These are phyloP conservation scores for Ailanthus altissimus DNA, from an alignment of 345 rosid species.

Conservation along the genomic window DNA sequence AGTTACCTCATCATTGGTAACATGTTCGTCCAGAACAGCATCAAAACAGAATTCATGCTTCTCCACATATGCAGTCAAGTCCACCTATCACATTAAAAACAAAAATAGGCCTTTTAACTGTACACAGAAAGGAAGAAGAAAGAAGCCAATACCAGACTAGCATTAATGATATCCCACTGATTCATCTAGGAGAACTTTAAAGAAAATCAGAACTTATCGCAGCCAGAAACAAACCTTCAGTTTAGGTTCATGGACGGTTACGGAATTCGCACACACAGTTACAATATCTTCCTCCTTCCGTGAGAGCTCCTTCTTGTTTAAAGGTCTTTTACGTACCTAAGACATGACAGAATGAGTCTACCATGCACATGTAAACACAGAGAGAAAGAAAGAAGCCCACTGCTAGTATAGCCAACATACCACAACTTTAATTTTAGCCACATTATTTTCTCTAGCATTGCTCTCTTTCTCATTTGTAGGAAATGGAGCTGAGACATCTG, in stretches of 20 bases:
- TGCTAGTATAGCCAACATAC: constrained; percentile 46
- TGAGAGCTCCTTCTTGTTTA: constrained; percentile 85
- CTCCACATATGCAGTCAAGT: constrained; percentile 97
- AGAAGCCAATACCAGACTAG: neutral
- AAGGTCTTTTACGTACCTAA: constrained; percentile 94
- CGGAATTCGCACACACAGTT: constrained; percentile 62
- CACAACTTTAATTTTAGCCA: constrained; percentile 97
- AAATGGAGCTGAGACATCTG: constrained; percentile 50
- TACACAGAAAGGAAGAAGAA: constrained; percentile 2
- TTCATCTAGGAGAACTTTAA: neutral
- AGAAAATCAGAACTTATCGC: neutral
- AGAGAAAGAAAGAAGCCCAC: neutral
- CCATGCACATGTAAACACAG: neutral
- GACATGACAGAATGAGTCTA: constrained; percentile 10
- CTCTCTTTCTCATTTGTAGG: constrained; percentile 67
- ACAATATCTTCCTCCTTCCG: constrained; percentile 96
- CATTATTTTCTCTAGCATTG: constrained; percentile 68
- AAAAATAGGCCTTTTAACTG: constrained; percentile 20
- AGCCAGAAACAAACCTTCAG: constrained; percentile 68
- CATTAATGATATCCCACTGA: constrained; percentile 2
- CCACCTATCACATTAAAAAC: constrained; percentile 70
- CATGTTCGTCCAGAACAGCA: constrained; percentile 88
- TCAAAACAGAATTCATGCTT: constrained; percentile 98
- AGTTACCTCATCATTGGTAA: constrained; percentile 89
- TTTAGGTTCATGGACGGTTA: constrained; percentile 91